A percentile compares a stretch with the other conserved stretches of the same genome.
phyloP scores from a whole-genome alignment of 2,329 filamentous ascomycete species.

The Diplodia intermedia region DNA sequence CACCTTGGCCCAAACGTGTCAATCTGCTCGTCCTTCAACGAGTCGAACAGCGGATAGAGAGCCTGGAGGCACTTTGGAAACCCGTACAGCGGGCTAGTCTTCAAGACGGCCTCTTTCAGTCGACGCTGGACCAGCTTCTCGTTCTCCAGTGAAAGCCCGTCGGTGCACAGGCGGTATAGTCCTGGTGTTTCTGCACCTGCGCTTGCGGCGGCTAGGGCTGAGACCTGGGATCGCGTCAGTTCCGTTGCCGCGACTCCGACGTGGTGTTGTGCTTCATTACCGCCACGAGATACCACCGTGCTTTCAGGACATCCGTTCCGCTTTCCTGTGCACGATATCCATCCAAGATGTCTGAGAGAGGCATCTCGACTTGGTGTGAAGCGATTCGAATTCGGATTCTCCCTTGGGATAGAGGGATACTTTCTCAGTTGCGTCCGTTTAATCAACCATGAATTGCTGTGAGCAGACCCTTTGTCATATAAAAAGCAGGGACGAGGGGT shows the following conservation, averaged over 20 bases:
- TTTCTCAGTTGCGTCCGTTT: background rate
- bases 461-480: background rate
- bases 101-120: background rate
- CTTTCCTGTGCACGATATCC: background rate
- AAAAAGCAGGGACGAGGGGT: background rate
- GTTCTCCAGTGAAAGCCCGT: background rate
- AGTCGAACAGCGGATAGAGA: background rate
- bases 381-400: background rate
- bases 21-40: background rate
- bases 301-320: background rate
- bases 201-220: slow-evolving; percentile 7
- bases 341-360: background rate
- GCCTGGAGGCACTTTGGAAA: background rate
- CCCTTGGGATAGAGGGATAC: background rate
- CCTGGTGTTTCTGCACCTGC: background rate
- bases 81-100: background rate
- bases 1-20: background rate
- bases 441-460: background rate
- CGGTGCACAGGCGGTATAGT: background rate
- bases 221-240: background rate
- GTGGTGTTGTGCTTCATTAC: background rate
- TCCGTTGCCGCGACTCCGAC: background rate
- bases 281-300: slow-evolving; percentile 7
- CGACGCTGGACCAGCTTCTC: slow-evolving; percentile 14
- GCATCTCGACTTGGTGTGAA: background rate